Evolutionary conservation across 345 rosid genomes (phyloP), one percentile per base, ranked within the genome.

Genomic region (Populus euphratica): DNA sequence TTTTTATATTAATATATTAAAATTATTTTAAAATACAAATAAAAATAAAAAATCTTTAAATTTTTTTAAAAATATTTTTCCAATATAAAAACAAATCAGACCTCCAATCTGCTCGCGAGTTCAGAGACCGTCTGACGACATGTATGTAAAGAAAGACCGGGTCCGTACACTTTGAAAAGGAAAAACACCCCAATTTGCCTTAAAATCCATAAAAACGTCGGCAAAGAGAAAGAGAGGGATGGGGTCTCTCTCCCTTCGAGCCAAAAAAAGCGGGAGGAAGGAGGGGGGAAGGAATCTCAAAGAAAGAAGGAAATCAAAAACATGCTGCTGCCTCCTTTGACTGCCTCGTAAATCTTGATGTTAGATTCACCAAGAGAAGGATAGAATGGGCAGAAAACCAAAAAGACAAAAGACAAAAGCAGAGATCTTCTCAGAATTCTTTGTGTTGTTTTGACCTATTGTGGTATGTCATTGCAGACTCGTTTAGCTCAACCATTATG

Each of bases 281-380:
- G 4, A 8, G 29, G 18, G n/a, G 16, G 47, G 1, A 36, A 81
- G 59, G 41, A 76, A 70, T 70, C 74, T 70, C 13, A 70, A 78
- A 49, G 64, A 71, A 59, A n/a, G 64, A 23, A 52, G 59, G 59
- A 73, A 81, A 62, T 52, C 70, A 36, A 63, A 44, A 63, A 66
- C 36, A 64, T 29, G 68, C 9, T 38, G 72, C 73, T 41, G 49
- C 64, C 35, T 41, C 79, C 78, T 86, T 88, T 88, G 90, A 86
- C 89, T 72, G 87, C 84, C 85, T 86, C 88, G 84, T 81, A 76
- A 84, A 78, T 82, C 87, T 73, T 81, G 16, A 71, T 69, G 13
- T 20, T 10, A 43, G 70, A 79, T 73, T 68, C 63, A 56, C 18
- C 54, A 13, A 35, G 14, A 29, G 5, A 13, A 25, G 47, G 76